phyloP scores from a whole-genome alignment of 495 filamentous ascomycete genomes.

The Lophium mytilinum region DNA sequence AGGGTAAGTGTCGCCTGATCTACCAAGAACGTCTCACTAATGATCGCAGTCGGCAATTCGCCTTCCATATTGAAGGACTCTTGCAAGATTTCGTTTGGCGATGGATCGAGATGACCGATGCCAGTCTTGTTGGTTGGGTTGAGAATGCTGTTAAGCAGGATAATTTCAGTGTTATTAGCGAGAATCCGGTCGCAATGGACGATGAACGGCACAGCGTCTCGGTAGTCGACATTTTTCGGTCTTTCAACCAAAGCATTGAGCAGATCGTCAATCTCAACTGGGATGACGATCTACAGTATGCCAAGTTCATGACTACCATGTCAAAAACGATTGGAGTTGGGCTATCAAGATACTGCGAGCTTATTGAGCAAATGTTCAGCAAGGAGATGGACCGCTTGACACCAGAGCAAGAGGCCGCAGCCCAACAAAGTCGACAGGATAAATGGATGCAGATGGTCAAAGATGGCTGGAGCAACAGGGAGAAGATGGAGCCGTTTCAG shows the following conservation, averaged over 20 bases:
- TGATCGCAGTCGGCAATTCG: slow-evolving; percentile 48
- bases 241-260: slow-evolving; percentile 84
- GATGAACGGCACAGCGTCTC: slow-evolving; percentile 87
- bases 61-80: slow-evolving; percentile 75
- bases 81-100: slow-evolving; percentile 91
- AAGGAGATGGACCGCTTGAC: slow-evolving; percentile 89
- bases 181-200: slow-evolving; percentile 59
- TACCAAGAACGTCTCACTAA: slow-evolving; percentile 1
- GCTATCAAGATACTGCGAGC: slow-evolving; percentile 83
- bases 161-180: slow-evolving; percentile 59
- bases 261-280: slow-evolving; percentile 79
- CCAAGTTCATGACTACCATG: slow-evolving; percentile 94
- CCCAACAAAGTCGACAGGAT: slow-evolving; percentile 76
- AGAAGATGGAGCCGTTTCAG: slow-evolving; percentile 95
- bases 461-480: slow-evolving; percentile 87
- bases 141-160: slow-evolving; percentile 87
- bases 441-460: slow-evolving; percentile 86
- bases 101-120: slow-evolving; percentile 78
- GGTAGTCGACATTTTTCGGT: slow-evolving; percentile 86
- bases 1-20: slow-evolving; percentile 35
- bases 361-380: slow-evolving; percentile 76
- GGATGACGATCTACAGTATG: slow-evolving; percentile 88
- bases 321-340: slow-evolving; percentile 79
- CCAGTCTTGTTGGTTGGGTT: slow-evolving; percentile 73
- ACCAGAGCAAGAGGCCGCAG: slow-evolving; percentile 74